Percentiles rank a stretch among this genome's conserved stretches.
phyloP scores from a whole-genome alignment of 768 basidiomycete genomes.

The Tephrocybe rancida region DNA sequence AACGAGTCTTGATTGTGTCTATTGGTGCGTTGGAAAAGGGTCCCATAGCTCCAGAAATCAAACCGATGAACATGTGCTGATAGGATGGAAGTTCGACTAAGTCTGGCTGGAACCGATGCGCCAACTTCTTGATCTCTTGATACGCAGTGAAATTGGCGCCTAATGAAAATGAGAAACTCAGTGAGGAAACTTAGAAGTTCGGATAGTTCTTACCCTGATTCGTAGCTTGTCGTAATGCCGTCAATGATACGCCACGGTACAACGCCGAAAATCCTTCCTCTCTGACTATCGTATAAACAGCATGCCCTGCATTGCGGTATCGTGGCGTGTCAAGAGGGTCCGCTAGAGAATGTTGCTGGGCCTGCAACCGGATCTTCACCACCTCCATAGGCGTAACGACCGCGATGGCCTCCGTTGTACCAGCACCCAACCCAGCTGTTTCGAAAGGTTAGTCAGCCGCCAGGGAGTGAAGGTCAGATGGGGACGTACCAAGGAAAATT shows the following conservation, averaged over 20 bases:
- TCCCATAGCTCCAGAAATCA: conserved; percentile 97
- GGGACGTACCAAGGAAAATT: conserved; percentile 81
- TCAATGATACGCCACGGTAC: conserved; percentile 92
- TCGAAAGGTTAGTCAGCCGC: neutral
- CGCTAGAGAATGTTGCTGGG: conserved; percentile 95
- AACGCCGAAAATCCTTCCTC: conserved; percentile 88
- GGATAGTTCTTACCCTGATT: conserved; percentile 77
- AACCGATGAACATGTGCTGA: conserved; percentile 93
- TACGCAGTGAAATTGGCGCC: conserved; percentile 99
- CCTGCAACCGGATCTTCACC: conserved; percentile 97
- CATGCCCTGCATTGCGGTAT: conserved; percentile 97
- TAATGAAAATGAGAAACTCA: conserved; percentile 15
- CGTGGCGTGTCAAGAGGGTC: conserved; percentile 93
- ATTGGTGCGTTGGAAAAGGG: conserved; percentile 98
- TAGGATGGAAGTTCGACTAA: conserved; percentile 83
- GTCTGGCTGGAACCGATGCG: conserved; percentile 78
- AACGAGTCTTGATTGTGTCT: conserved; percentile 94
- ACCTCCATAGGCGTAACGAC: conserved; percentile 99
- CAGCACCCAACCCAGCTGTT: conserved; percentile 90
- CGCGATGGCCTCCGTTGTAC: conserved; percentile 91
- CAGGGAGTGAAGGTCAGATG: neutral
- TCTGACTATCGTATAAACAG: conserved; percentile 89
- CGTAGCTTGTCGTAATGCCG: conserved; percentile 94
- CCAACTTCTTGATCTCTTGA: conserved; percentile 91
- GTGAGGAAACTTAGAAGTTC: neutral